These are phyloP conservation scores for Penicillium hordei DNA, from an alignment of 2,329 filamentous ascomycete genomes.

Conservation along the genomic window DNA sequence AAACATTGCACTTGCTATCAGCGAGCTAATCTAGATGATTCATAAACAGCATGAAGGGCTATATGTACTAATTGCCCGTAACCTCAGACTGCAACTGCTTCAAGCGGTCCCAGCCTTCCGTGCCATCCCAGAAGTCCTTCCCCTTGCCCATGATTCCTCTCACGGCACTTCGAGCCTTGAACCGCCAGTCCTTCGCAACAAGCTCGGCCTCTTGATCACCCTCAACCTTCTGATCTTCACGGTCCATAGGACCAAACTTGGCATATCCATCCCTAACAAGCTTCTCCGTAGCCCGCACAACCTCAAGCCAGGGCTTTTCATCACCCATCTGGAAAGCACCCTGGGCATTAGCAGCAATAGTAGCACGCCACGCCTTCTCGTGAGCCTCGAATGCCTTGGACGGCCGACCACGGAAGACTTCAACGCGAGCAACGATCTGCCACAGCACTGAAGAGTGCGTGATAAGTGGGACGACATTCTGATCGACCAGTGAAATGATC, in stretches of 20 bases:
- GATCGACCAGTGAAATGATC: conserved; percentile 71
- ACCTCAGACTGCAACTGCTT: conserved; percentile 43
- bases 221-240: conserved; percentile 53
- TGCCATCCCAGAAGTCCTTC: conserved; percentile 80
- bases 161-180: conserved; percentile 82
- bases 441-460: conserved; percentile 76
- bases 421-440: conserved; percentile 69
- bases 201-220: conserved; percentile 52
- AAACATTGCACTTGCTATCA: not conserved
- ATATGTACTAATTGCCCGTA: conserved; percentile 28
- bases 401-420: conserved; percentile 71
- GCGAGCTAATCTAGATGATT: not conserved
- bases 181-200: conserved; percentile 79
- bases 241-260: conserved; percentile 66
- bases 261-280: conserved; percentile 76
- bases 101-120: conserved; percentile 40
- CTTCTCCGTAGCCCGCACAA: conserved; percentile 76
- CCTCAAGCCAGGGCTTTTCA: conserved; percentile 65
- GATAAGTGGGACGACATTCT: conserved; percentile 75
- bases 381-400: conserved; percentile 74
- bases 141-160: conserved; percentile 80
- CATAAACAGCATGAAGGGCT: conserved; percentile 8
- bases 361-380: conserved; percentile 85
- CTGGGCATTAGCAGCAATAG: conserved; percentile 49
- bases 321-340: conserved; percentile 54